phyloP scores from a whole-genome alignment of 106 monocot species.

The Dioscorea alata region DNA sequence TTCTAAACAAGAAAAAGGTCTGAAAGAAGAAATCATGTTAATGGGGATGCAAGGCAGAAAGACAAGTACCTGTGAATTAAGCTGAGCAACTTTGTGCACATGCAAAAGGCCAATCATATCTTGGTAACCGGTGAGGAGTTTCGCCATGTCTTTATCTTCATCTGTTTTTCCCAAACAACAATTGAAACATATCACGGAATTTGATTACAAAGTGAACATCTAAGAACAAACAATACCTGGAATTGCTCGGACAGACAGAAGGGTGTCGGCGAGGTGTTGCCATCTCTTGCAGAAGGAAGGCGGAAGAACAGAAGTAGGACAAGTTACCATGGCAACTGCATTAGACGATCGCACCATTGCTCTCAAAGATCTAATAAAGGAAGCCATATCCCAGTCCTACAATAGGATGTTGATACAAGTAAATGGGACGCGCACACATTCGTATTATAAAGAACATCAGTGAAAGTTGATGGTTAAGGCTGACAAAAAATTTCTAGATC shows the following conservation, averaged over 20 bases:
- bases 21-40: too few relatives aligned
- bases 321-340: slow-evolving; percentile 85
- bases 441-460: neutral
- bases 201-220: too few relatives aligned
- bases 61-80: slow-evolving; percentile 61
- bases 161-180: slow-evolving; percentile 33
- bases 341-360: slow-evolving; percentile 76
- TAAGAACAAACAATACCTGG: slow-evolving; percentile 38
- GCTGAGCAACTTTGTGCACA: slow-evolving; percentile 90
- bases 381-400: slow-evolving; percentile 98
- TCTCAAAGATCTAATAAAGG: slow-evolving; percentile 79
- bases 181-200: too few relatives aligned
- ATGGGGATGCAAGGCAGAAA: too few relatives aligned
- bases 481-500: too few relatives aligned
- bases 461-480: neutral
- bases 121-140: slow-evolving; percentile 93
- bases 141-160: slow-evolving; percentile 87
- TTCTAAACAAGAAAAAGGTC: too few relatives aligned
- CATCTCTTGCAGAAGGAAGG: slow-evolving; percentile 76
- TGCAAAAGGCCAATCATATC: slow-evolving; percentile 95
- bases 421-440: slow-evolving; percentile 6
- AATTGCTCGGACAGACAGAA: slow-evolving; percentile 76
- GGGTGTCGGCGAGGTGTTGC: slow-evolving; percentile 96
- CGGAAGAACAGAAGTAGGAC: slow-evolving; percentile 66
- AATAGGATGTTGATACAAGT: slow-evolving; percentile 26